These are phyloP conservation scores for Globisporangium cystogenes DNA, from an alignment of 352 stramenopile species.

Conservation along the genomic window DNA sequence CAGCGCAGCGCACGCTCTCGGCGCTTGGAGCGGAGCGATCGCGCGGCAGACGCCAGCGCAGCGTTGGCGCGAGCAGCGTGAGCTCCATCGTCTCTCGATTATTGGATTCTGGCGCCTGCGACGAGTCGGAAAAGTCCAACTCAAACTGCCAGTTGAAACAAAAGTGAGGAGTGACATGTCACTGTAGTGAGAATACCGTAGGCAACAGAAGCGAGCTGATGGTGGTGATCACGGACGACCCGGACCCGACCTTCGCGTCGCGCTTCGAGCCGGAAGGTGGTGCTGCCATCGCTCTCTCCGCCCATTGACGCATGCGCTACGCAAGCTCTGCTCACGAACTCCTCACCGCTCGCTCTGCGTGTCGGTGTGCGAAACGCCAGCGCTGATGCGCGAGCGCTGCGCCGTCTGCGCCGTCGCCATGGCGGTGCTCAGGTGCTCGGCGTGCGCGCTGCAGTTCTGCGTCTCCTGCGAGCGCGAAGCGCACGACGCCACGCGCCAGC, in stretches of 20 bases:
- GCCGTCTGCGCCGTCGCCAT: conserved; percentile 26
- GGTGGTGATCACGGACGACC: conserved; percentile 18
- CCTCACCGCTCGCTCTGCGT: background rate
- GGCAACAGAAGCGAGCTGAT: background rate
- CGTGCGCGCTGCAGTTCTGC: conserved; percentile 22
- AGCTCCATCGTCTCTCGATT: conserved; percentile 28
- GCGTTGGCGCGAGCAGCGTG: conserved; percentile 17
- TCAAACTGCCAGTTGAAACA: too few species aligned
- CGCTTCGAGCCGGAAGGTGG: conserved; percentile 24
- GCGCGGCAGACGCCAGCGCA: conserved; percentile 21
- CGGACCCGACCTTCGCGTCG: conserved; percentile 32
- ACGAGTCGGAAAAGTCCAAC: too few species aligned
- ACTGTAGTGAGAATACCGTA: too few species aligned
- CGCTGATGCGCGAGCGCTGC: conserved; percentile 41
- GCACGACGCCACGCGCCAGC: conserved; percentile 26
- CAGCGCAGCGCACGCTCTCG: conserved; percentile 5
- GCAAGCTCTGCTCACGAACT: background rate
- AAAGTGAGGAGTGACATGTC: too few species aligned
- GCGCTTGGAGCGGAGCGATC: background rate
- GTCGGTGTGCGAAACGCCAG: conserved; percentile 9
- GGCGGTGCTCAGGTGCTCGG: conserved; percentile 19
- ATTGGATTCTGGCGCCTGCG: too few species aligned
- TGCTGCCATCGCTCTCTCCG: conserved; percentile 3
- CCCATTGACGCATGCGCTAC: conserved; percentile 2
- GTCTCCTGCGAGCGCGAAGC: conserved; percentile 30